Percentiles rank a stretch among this genome's conserved stretches.
These are phyloP conservation scores for Pisolithus orientalis DNA, from an alignment of 768 basidiomycete species.

Conservation along the genomic window DNA sequence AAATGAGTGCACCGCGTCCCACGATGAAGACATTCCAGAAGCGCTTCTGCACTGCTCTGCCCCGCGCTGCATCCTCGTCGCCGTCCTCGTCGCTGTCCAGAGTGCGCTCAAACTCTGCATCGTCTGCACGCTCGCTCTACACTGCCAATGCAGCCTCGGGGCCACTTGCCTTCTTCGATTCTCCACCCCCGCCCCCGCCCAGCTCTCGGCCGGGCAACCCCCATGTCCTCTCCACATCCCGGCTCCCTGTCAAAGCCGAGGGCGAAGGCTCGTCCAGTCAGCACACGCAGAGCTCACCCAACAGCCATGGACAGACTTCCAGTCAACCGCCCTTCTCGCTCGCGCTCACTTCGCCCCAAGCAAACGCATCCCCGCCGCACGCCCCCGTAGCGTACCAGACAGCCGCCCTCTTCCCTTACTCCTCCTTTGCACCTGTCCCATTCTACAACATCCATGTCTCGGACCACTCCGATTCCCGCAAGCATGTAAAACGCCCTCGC, in stretches of 20 bases:
- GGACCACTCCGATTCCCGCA: slow-evolving; percentile 23
- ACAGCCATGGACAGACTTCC: slow-evolving; percentile 29
- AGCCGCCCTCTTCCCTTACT: slow-evolving; percentile 30
- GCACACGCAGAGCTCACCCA: slow-evolving; percentile 28
- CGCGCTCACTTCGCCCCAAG: slow-evolving; percentile 39
- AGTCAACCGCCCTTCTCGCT: slow-evolving; percentile 33
- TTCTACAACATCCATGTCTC: slow-evolving; percentile 21
- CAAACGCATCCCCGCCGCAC: slow-evolving; percentile 25
- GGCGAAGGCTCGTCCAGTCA: slow-evolving; percentile 32
- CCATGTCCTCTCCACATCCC: slow-evolving; percentile 34
- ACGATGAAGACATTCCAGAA: slow-evolving; percentile 48
- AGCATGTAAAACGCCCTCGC: slow-evolving; percentile 25
- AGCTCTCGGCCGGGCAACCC: slow-evolving; percentile 35
- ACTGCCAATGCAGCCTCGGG: slow-evolving; percentile 26
- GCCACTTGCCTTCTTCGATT: slow-evolving; percentile 37
- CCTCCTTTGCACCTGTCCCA: slow-evolving; percentile 27
- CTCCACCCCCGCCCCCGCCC: slow-evolving; percentile 29
- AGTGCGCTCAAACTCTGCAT: slow-evolving; percentile 38
- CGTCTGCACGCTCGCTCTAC: slow-evolving; percentile 38
- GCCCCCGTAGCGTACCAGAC: slow-evolving; percentile 26
- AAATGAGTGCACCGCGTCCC: slow-evolving; percentile 32
- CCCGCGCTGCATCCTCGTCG: slow-evolving; percentile 27
- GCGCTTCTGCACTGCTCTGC: slow-evolving; percentile 41
- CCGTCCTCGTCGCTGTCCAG: slow-evolving; percentile 30
- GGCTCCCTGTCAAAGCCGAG: slow-evolving; percentile 41